Percentiles rank a stretch among this genome's conserved stretches.
These are phyloP conservation scores for Citrullus amarus DNA, from an alignment of 306 rosid genomes.

Conservation along the genomic window DNA sequence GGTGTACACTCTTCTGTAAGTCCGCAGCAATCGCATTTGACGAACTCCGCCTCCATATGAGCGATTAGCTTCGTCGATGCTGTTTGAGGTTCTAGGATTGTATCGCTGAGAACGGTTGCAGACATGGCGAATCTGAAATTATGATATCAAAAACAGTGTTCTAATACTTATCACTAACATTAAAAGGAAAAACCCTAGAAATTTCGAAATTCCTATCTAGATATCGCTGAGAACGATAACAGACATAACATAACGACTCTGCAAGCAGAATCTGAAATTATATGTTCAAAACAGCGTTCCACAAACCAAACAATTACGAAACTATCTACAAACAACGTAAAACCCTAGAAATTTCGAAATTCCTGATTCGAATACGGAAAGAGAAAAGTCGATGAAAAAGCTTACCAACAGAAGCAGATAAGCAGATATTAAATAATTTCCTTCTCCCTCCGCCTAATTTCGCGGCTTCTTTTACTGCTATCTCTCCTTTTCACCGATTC, in stretches of 20 bases:
- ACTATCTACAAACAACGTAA: background rate
- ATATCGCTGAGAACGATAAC: constrained; percentile 45
- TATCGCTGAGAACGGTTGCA: constrained; percentile 50
- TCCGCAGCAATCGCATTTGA: constrained; percentile 79
- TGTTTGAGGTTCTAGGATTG: constrained; percentile 47
- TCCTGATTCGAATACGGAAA: background rate
- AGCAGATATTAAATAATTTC: background rate
- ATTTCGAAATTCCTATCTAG: background rate
- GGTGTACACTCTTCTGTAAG: constrained; percentile 91
- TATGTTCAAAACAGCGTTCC: background rate
- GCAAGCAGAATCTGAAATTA: background rate
- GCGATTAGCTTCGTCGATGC: constrained; percentile 31
- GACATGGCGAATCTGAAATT: constrained; percentile 31
- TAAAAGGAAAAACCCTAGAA: background rate
- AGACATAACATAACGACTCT: constrained; percentile 17
- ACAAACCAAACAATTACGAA: background rate
- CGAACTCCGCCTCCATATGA: constrained; percentile 58
- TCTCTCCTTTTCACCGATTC: background rate
- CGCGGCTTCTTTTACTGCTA: background rate
- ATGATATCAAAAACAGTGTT: background rate
- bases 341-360: background rate
- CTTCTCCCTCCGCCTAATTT: background rate
- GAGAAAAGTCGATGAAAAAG: background rate
- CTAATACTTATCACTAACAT: too few species aligned
- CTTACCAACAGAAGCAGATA: constrained; percentile 2